Evolutionary conservation across 805 yeast species (phyloP).

Genomic region (Suhomyces canberraensis): DNA sequence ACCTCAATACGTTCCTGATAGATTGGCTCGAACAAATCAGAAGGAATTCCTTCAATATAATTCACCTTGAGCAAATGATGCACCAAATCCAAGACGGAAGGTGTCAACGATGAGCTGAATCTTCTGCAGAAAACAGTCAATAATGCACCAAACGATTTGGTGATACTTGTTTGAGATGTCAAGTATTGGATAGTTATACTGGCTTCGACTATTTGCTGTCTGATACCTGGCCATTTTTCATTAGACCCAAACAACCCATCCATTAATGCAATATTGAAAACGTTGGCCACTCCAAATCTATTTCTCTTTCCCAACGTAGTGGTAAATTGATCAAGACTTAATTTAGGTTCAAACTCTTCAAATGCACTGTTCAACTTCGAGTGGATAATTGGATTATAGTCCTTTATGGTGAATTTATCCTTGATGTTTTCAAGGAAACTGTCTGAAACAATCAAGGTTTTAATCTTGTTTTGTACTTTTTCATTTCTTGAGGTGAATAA

Average conservation of each 20-base stretch:
- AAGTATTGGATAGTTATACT: slow-evolving; percentile 63
- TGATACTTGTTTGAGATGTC: slow-evolving; percentile 63
- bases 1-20: slow-evolving; percentile 65
- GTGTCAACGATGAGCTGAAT: slow-evolving; percentile 25
- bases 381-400: slow-evolving; percentile 47
- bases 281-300: slow-evolving; percentile 49
- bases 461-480: slow-evolving; percentile 40
- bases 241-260: slow-evolving; percentile 52
- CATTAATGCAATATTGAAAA: slow-evolving; percentile 61
- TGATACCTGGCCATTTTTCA: slow-evolving; percentile 36
- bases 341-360: slow-evolving; percentile 44
- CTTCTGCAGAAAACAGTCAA: slow-evolving; percentile 61
- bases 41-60: slow-evolving; percentile 48
- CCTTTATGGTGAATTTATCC: slow-evolving; percentile 39
- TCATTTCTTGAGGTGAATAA: slow-evolving; percentile 55
- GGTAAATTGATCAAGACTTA: slow-evolving; percentile 50
- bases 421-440: slow-evolving; percentile 31
- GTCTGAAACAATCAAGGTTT: slow-evolving; percentile 36
- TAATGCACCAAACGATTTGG: slow-evolving; percentile 77
- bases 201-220: slow-evolving; percentile 51
- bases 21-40: slow-evolving; percentile 46
- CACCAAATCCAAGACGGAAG: slow-evolving; percentile 35
- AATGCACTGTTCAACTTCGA: slow-evolving; percentile 45
- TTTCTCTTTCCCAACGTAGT: slow-evolving; percentile 43
- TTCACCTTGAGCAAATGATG: slow-evolving; percentile 50